Percentiles rank a stretch among this genome's conserved stretches.
These are phyloP conservation scores for Naganishia randhawae DNA, from an alignment of 768 basidiomycete genomes.

Conservation along the genomic window DNA sequence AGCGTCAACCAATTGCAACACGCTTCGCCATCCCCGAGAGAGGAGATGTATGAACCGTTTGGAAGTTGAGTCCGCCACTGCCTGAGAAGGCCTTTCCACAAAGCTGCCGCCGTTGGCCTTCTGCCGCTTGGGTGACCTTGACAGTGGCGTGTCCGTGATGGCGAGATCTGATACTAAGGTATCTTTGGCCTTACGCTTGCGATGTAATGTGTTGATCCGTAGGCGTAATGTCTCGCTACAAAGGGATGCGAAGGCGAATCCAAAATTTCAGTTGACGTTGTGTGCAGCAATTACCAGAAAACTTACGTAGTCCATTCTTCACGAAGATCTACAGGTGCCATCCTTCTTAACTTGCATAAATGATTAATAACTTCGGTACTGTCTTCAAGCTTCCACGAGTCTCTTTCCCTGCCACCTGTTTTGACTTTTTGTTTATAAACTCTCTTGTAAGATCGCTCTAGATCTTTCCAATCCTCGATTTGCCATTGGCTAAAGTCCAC, in stretches of 20 bases:
- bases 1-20: conserved; percentile 1
- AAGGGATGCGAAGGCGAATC: not conserved
- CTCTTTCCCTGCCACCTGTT: not conserved
- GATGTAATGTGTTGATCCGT: conserved; percentile 15
- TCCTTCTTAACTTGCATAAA: conserved; percentile 2
- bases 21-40: conserved; percentile 6
- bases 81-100: not conserved
- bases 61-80: not conserved
- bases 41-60: not conserved
- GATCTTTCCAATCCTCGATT: conserved; percentile 16
- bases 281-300: no score
- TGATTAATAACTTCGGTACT: conserved; percentile 7
- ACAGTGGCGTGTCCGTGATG: not conserved
- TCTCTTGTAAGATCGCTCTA: conserved; percentile 10
- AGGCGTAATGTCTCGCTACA: conserved; percentile 9
- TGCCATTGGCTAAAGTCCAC: not conserved
- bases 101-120: not conserved
- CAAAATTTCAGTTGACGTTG: not conserved
- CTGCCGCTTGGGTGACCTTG: conserved; percentile 5
- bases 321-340: not conserved
- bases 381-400: not conserved
- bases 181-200: conserved; percentile 11
- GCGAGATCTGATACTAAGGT: not conserved
- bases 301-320: conserved; percentile 12
- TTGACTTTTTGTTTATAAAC: not conserved